phyloP scores from a whole-genome alignment of 192 early-diverging fungal genomes.

The Borealophlyctis nickersoniae region DNA sequence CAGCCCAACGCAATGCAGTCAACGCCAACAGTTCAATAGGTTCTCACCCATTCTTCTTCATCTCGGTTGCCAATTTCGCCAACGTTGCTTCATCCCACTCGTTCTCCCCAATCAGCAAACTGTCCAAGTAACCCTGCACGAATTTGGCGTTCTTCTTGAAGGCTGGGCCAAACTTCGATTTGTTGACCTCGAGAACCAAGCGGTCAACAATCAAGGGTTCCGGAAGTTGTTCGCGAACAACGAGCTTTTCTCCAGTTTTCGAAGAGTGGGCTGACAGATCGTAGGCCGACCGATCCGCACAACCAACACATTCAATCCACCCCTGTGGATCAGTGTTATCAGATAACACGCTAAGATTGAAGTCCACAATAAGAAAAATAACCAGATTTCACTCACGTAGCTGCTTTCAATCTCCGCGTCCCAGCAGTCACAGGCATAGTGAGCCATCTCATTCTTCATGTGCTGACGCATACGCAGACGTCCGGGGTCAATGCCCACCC shows the following conservation, averaged over 20 bases:
- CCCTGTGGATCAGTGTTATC: conserved; percentile 49
- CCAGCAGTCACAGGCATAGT: conserved; percentile 95
- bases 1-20: no score
- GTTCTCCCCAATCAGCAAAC: conserved; percentile 37
- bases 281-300: conserved; percentile 97
- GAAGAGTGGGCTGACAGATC: conserved; percentile 90
- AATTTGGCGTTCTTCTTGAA: conserved; percentile 90
- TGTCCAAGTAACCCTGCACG: conserved; percentile 76
- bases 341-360: neutral
- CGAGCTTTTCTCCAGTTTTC: conserved; percentile 87
- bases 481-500: conserved; percentile 83
- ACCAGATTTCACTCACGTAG: conserved; percentile 55
- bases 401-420: conserved; percentile 95
- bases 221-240: conserved; percentile 83
- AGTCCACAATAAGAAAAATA: neutral
- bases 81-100: conserved; percentile 51
- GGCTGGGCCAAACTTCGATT: conserved; percentile 84
- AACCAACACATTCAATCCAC: conserved; percentile 99
- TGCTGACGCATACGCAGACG: conserved; percentile 96
- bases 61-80: conserved; percentile 38
- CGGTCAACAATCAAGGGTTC: conserved; percentile 77
- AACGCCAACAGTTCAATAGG: no score
- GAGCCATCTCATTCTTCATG: conserved; percentile 99
- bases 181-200: conserved; percentile 83
- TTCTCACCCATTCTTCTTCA: neutral